Base-by-base conservation (phyloP, 116 monocot species). In the Iris pallida region DNA sequence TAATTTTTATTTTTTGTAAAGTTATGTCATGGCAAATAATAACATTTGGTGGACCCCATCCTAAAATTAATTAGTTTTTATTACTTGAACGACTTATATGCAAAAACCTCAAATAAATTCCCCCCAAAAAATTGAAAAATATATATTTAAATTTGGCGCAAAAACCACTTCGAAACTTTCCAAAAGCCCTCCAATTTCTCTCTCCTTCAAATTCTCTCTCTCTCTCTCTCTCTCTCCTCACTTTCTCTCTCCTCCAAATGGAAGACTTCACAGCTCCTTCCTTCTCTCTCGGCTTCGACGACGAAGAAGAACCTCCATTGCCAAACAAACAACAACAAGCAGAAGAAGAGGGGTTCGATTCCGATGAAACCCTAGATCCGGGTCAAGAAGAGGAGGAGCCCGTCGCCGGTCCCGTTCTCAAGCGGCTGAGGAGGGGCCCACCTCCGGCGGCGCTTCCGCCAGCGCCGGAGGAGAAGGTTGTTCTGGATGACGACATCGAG, bases 281-380 rank as follows among this genome's bases (percentile, higher is more conserved):
- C 47, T 93, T 93, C 78, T 93, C 93, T 48, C 82, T 89, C 7
- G 93, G 93, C 51, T 62, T 93, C 72, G 89, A 88, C 5, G 79
- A 83, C 8, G 78, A 85, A 19, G 57, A 85, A 51, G 71, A 70
- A 61, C 61, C 12, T 44, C 15, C 4, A 15, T 61, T 44, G 44
- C 44, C 44, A 45, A 61, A n/a, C 61, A 12, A 45, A 2, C 61
- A 30, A 30, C 30, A 19, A 15, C 64, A 64, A 47, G n/a, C 47
- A 64, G 47, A 30, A 30, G 68, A 75, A 44, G 73, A 65, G 16
- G 47, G 58, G 19, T 12, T 14, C 45, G 49, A 56, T 20, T 15
- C 8, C 6, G 17, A 5, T 45, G 72, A 48, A 41, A 30, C 30
- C 30, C 30, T 30, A 11, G 12, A 8, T 64, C 8, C 20, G 44